Base-by-base conservation (phyloP, 2,329 filamentous ascomycete genomes). In the Epicoccum sorghinum region DNA sequence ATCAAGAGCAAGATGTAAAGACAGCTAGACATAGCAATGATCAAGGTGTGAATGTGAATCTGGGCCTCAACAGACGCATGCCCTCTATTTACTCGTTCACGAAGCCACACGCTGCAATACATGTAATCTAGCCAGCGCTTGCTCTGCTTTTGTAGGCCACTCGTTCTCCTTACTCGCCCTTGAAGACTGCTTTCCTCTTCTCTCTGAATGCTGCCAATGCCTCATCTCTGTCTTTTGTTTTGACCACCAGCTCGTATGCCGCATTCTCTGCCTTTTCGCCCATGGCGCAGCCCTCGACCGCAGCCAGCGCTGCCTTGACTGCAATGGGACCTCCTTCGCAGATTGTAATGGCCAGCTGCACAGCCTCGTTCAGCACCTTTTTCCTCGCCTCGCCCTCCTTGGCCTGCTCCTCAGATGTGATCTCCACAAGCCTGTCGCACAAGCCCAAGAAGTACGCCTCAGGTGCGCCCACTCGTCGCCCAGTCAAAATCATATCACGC, bases 401-500 rank as follows among this genome's bases (percentile, higher is more conserved):
- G 23, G 73, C 70, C 47, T 77, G 77, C 47, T 85, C 80, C 62
- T 86, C 82, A 5, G 85, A 83, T 22, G 84, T 77, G 22, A 96
- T 82, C 75, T 97, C 90, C 23, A 97, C 91, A 27, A 98, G 77
- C n/a, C 93, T 82, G 76, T 98, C 92, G 39, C 90, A 93, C 30
- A 99, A 81, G 1, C 95, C 95, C 14, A 97, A 78, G 73, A 96
- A 95, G 76, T 96, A 96, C 0, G 95, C 91, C 78, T 98, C 95
- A 1, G 89, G 80, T 0, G 86, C 93, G 7, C 83, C 82, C 10
- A 99, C 89, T 38, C 91, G 83, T n/a, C 95, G 85, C 3, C 95
- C 95, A 0, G 93, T 98, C 7, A 98, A 80, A 46, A 98, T 89
- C 66, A 98, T 79, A 74, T 99, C 93, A 45, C 93, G 83, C n/a